A percentile compares a stretch with the other conserved stretches of the same genome.
These are phyloP conservation scores for Rutstroemia sp. DNA, from an alignment of 2,329 filamentous ascomycete species.

Conservation along the genomic window DNA sequence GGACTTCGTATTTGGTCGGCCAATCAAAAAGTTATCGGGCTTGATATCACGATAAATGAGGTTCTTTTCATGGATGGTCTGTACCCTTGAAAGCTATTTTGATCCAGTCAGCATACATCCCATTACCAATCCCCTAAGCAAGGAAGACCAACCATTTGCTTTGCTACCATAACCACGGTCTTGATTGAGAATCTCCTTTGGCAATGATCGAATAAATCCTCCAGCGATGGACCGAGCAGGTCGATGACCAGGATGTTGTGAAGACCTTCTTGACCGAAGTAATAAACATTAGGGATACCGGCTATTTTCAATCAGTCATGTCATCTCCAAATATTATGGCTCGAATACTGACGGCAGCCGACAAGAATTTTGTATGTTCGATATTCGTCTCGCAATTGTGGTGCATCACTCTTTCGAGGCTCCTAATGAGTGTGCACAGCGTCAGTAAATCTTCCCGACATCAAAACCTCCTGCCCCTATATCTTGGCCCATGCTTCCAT, in stretches of 20 bases:
- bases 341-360: conserved; percentile 78
- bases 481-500: background rate
- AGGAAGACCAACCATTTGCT: conserved; percentile 72
- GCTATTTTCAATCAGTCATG: conserved; percentile 48
- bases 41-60: conserved; percentile 99
- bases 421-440: conserved; percentile 48
- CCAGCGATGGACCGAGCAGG: conserved; percentile 85
- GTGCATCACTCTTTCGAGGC: conserved; percentile 97
- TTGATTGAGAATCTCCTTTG: conserved; percentile 92
- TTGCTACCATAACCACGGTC: conserved; percentile 98
- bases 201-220: conserved; percentile 97
- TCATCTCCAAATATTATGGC: conserved; percentile 7
- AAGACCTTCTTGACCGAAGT: conserved; percentile 95
- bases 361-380: conserved; percentile 99
- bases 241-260: conserved; percentile 99
- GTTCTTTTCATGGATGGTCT: conserved; percentile 96
- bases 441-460: background rate
- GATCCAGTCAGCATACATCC: background rate
- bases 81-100: conserved; percentile 74
- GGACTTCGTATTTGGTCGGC: conserved; percentile 83
- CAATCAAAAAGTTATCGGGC: conserved; percentile 98
- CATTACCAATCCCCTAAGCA: background rate
- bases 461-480: background rate
- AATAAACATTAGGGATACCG: conserved; percentile 98
- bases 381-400: conserved; percentile 96